Base-by-base conservation (phyloP, 805 yeast species). In the Schwanniomyces occidentalis region DNA sequence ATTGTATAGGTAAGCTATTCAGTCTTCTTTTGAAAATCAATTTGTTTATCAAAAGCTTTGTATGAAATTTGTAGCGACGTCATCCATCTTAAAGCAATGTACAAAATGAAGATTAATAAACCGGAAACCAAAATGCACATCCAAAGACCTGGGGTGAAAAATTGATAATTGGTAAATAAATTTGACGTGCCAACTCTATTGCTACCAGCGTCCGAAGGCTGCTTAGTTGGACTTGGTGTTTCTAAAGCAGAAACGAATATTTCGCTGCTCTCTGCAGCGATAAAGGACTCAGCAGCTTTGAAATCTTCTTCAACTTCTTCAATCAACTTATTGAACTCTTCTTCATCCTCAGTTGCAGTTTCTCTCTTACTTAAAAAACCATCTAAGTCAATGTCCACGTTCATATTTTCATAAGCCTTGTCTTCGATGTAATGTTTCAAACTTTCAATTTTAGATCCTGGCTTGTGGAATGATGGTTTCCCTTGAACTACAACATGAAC, bases 141-240 rank as follows among this genome's bases (percentile, higher is more conserved):
- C 63, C 86, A 78, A 40, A 91, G 68, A 14, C 95, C 97, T 10
- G 90, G 81, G 8, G 88, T 74, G 67, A 87, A 85, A 56, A 79
- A 82, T 50, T 75, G 75, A 59, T 85, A 85, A 41, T 72, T 67
- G 38, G 78, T 74, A 58, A 85, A 83, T 37, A 85, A 60, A 36
- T 73, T 72, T 8, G 67, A 59, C 34, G 46, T 48, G 16, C 24
- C 23, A 13, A 9, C 23, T 6, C 5, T n/a, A 21, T 5, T n/a
- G 8, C 23, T 21, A 15, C 16, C 19, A 14, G 34, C 14, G 4
- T 8, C 17, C 15, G 12, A 15, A 4, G 34, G 34, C 12, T 30
- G n/a, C 19, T 26, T 24, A 24, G 25, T 22, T 1, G 34, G 7
- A 13, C 15, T 27, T 6, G 28, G 14, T 1, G 36, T 10, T 16